Evolutionary conservation across 1,284 basidiomycete genomes (phyloP), one percentile per base, ranked within the genome.

Genomic region (Peniophora sp.): DNA sequence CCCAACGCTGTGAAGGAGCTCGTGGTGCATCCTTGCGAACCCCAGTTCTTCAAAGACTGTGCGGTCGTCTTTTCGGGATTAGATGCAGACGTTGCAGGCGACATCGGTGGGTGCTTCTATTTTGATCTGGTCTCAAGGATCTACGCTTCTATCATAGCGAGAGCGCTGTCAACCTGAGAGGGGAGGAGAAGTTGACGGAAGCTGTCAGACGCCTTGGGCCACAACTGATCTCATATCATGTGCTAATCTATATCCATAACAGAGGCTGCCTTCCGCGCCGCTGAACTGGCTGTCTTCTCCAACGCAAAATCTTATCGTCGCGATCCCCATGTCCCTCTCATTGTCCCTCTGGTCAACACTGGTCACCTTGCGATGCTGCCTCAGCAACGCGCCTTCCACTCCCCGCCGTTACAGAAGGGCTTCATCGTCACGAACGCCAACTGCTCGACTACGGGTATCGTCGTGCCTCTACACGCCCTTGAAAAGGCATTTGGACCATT

Each of bases 371-470:
- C 81, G 55, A 92, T 99, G 63, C 74, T 99, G 59, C 77, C 79
- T 0, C 85, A 93, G 63, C 97, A 99, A 69, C 85, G 78, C 54
- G 63, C 80, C 10, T 68, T 81, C 18, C 85, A 88, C 57, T 70
- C 73, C 0, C 86, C 88, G 2, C 81, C 84, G 0, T 78, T 94
- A 11, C 75, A 79, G 52, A 89, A 85, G 59, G 97, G 97, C 2
- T 99, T 93, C 76, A 96, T 99, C 66, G 86, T 99, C 56, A 96
- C 93, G 52, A 99, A 99, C 67, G 97, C 97, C 58, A 99, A 99
- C 73, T 99, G 97, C 73, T 92, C 92, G 34, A 98, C 97, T 15
- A 99, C 97, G 1, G 96, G 89, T 23, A 77, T 91, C 56, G 93
- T 97, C 55, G 85, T 99, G 42, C 93, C 95, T 12, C 83, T 99